Evolutionary conservation across 1,284 basidiomycete genomes (phyloP).

Genomic region (Boletus smithii): DNA sequence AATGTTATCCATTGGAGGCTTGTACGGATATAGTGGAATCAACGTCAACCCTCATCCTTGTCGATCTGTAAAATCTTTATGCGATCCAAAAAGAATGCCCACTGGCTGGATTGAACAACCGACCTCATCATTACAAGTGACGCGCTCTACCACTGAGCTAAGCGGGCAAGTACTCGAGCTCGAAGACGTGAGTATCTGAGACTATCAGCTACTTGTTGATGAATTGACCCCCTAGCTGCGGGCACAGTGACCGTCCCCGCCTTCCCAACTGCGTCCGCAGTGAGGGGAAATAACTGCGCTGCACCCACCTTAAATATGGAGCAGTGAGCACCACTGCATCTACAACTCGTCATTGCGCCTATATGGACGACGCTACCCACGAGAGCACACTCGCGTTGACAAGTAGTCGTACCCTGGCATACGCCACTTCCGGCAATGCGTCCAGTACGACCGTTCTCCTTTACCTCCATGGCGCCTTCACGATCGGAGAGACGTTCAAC

Average conservation of each 20-base stretch:
- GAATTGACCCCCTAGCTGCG: too few relatives aligned
- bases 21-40: background rate
- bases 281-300: conserved; percentile 6
- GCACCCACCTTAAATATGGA: background rate
- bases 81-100: conserved; percentile 34
- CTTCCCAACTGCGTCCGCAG: too few relatives aligned
- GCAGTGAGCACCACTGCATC: background rate
- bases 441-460: conserved; percentile 47
- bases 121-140: conserved; percentile 59
- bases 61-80: background rate
- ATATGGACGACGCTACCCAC: conserved; percentile 12
- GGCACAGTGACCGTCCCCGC: too few relatives aligned
- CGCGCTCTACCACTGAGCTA: conserved; percentile 61
- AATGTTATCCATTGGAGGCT: background rate
- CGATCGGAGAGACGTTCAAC: conserved; percentile 41
- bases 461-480: conserved; percentile 52
- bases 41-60: background rate
- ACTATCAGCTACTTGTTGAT: too few relatives aligned
- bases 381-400: conserved; percentile 40
- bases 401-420: conserved; percentile 49
- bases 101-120: conserved; percentile 55
- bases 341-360: background rate
- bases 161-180: conserved; percentile 36
- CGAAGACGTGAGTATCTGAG: background rate
- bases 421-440: conserved; percentile 46